A percentile compares a stretch with the other conserved stretches of the same genome.
Evolutionary conservation across 192 early-diverging fungal genomes (phyloP).

Genomic region (Coemansia sp.): DNA sequence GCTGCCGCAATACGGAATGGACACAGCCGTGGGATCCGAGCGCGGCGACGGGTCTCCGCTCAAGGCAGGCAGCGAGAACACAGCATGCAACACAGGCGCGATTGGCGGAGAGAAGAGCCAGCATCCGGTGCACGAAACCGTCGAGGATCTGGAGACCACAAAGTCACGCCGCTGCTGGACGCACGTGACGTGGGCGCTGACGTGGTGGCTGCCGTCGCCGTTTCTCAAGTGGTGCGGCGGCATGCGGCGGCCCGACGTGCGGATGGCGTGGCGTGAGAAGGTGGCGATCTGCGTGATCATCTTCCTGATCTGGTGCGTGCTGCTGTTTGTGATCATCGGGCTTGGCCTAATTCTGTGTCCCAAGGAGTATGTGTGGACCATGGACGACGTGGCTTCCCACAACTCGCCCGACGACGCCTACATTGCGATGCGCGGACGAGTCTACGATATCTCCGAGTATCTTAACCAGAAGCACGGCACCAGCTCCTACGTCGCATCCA

Average conservation of each 20-base stretch:
- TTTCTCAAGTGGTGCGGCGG: constrained; percentile 52
- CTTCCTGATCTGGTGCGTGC: constrained; percentile 72
- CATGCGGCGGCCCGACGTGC: constrained; percentile 89
- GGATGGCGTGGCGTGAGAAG: constrained; percentile 98
- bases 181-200: constrained; percentile 39
- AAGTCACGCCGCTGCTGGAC: constrained; percentile 36
- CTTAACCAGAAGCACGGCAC: constrained; percentile 59
- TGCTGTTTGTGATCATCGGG: constrained; percentile 88
- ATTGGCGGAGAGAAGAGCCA: constrained; percentile 20
- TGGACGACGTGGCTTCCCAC: constrained; percentile 64
- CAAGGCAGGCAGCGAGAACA: constrained; percentile 37
- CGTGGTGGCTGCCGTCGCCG: constrained; percentile 50
- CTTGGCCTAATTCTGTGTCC: constrained; percentile 74
- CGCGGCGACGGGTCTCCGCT: constrained; percentile 17
- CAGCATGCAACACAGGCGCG: constrained; percentile 17
- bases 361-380: constrained; percentile 68
- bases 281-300: constrained; percentile 85
- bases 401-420: constrained; percentile 54
- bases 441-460: constrained; percentile 69
- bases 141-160: constrained; percentile 45
- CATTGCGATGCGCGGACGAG: constrained; percentile 70
- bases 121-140: constrained; percentile 33
- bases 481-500: constrained; percentile 21
- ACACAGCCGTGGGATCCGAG: neutral
- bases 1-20: constrained; percentile 21